phyloP scores from a whole-genome alignment of 768 basidiomycete species.

The Rhodotorula sphaerocarpa region DNA sequence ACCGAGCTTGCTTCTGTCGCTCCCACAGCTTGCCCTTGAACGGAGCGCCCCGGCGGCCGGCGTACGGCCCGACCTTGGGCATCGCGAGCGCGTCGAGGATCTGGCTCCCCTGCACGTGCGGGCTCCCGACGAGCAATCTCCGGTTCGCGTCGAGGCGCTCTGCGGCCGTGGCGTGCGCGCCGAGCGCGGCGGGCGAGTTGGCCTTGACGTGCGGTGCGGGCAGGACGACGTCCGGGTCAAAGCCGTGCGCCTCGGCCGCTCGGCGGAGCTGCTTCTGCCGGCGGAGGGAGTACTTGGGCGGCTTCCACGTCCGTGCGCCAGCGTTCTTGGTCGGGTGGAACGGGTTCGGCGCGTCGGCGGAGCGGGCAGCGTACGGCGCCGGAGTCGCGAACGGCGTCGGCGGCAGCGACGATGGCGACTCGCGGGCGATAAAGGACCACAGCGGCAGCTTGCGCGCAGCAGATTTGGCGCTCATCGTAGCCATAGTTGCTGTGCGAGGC shows the following conservation, averaged over 20 bases:
- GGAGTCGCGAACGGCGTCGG: neutral
- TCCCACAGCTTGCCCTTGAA: slow-evolving; percentile 38
- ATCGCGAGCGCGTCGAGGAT: slow-evolving; percentile 22
- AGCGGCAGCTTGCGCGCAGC: slow-evolving; percentile 12
- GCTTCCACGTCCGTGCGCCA: slow-evolving; percentile 14
- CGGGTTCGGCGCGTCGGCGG: slow-evolving; percentile 11
- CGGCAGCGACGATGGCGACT: slow-evolving; percentile 20
- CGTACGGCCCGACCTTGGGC: slow-evolving; percentile 32
- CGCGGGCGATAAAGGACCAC: slow-evolving; percentile 31
- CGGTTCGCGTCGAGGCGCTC: neutral
- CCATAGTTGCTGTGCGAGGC: neutral
- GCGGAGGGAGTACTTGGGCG: slow-evolving; percentile 31
- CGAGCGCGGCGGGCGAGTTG: neutral
- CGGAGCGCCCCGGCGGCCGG: slow-evolving; percentile 29
- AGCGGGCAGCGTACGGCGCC: slow-evolving; percentile 5
- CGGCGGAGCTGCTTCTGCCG: slow-evolving; percentile 27
- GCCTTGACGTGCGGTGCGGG: slow-evolving; percentile 5
- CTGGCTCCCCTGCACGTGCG: slow-evolving; percentile 12
- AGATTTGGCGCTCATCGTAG: slow-evolving; percentile 9
- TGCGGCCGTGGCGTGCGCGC: neutral
- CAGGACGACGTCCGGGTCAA: slow-evolving; percentile 17
- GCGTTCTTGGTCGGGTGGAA: slow-evolving; percentile 22
- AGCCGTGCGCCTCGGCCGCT: slow-evolving; percentile 7
- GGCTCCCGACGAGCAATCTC: neutral
- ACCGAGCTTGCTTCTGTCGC: slow-evolving; percentile 22